Base-by-base conservation (phyloP, 352 stramenopile species). In the Pythium coloratum region DNA sequence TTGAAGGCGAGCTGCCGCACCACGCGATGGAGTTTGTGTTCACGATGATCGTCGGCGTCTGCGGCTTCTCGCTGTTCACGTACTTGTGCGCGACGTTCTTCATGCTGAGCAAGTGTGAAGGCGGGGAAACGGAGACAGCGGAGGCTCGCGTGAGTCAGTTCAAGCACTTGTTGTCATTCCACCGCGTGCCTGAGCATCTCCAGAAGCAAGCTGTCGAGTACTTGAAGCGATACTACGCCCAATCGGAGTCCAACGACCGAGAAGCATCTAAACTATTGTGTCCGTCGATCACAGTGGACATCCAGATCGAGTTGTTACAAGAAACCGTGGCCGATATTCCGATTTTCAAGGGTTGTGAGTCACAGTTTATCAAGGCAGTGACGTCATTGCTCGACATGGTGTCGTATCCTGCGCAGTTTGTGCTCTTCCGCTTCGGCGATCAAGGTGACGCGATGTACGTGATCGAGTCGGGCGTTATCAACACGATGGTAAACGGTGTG, bases 401-500 rank as follows among this genome's bases (percentile, higher is more conserved):
- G 32, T 80, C 81, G 8, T 74, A 83, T 18, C 83, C 83, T 0
- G 81, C 80, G 0, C 81, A 85, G 20, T 78, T 80, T 58, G 59
- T 83, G 54, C 76, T 91, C 32, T 91, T 89, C 65, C 69, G 67
- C 24, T 67, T 71, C 0, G 83, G 83, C 1, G 83, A 91, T 24
- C 78, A 86, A 26, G 83, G 83, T 30, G 78, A 91, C 60, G 83
- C 82, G 5, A 88, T 91, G 80, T 91, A 90, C 49, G 79, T 91
- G 36, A 70, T 91, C 32, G 74, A 87, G 53, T 82, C 81, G 6
- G 83, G 83, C 0, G 83, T 91, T 2, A 62, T 91, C 14, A 74
- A 87, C 42, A 88, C 80, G 0, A 66, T 87, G 10, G 78, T 90
- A 6, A 74, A 83, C 34, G 80, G 81, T 18, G 71, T 86, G 2